Conservation (phyloP, 495 filamentous ascomycete genomes). For the Margaritispora aquatica region DNA sequence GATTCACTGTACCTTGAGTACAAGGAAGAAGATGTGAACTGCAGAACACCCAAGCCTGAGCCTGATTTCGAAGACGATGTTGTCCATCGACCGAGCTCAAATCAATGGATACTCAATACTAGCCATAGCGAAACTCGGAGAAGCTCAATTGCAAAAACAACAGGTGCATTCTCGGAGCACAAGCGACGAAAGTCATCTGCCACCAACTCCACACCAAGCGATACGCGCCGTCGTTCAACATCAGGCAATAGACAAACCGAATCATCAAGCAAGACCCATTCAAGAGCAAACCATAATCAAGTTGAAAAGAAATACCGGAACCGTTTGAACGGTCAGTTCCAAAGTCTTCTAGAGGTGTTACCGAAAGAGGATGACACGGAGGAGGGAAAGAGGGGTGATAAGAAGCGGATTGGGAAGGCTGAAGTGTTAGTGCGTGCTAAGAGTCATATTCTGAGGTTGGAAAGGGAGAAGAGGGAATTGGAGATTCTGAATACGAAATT, state of each 20-base stretch:
- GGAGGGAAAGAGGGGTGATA: not conserved
- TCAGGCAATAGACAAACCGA: constrained; percentile 19
- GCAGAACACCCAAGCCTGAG: not conserved
- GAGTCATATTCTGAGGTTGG: constrained; percentile 26
- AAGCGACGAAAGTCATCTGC: no score
- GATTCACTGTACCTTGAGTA: no score
- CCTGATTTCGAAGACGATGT: no score
- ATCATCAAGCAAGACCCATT: not conserved
- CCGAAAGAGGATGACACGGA: constrained; percentile 2
- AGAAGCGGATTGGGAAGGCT: constrained; percentile 25
- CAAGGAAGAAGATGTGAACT: no score
- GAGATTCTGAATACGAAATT: not conserved
- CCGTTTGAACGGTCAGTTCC: constrained; percentile 27
- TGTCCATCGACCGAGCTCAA: no score
- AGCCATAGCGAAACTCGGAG: no score
- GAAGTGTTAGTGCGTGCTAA: constrained; percentile 29
- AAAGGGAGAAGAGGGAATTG: constrained; percentile 1
- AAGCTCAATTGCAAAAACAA: no score
- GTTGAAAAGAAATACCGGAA: constrained; percentile 30
- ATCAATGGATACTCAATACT: no score
- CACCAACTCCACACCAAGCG: no score
- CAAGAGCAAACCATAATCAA: constrained; percentile 22
- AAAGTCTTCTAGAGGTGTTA: constrained; percentile 20
- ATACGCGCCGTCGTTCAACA: no score
- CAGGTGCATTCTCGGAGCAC: no score